Conservation (phyloP, 2,329 filamentous ascomycete species). For the Aspergillus hiratsukae region DNA sequence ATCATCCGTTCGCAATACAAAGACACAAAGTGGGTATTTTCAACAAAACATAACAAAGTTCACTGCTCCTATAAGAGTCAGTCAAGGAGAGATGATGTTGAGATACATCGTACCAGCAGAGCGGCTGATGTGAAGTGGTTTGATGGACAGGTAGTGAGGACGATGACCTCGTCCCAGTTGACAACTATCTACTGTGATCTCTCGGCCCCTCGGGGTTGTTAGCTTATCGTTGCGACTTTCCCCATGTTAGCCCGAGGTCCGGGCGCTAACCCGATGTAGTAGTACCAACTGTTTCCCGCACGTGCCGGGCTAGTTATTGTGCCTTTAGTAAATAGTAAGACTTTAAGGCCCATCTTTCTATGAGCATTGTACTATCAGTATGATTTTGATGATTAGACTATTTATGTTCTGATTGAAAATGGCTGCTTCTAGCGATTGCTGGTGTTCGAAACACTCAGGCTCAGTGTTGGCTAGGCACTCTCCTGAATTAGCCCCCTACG, state of each 20-base stretch:
- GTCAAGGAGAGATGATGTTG: not conserved
- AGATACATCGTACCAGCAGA: not conserved
- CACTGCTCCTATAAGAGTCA: not conserved
- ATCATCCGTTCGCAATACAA: constrained; percentile 4
- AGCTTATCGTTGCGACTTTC: not conserved
- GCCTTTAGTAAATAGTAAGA: not conserved
- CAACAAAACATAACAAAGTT: not conserved
- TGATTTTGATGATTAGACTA: not conserved
- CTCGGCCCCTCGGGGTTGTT: not conserved
- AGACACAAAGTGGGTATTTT: constrained; percentile 1
- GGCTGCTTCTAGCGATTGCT: not conserved
- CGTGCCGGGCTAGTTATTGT: not conserved
- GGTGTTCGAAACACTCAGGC: not conserved
- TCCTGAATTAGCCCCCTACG: not conserved
- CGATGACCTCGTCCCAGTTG: not conserved
- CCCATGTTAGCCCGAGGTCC: not conserved
- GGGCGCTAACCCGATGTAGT: not conserved
- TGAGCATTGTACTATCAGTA: not conserved
- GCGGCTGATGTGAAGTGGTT: not conserved
- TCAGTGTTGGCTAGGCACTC: not conserved
- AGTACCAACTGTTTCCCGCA: not conserved
- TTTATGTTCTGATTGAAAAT: not conserved
- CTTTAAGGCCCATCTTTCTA: not conserved
- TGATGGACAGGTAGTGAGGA: not conserved
- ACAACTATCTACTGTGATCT: not conserved